Percentiles rank a stretch among this genome's conserved stretches.
Evolutionary conservation across 805 yeast species (phyloP).

Genomic region (Lipomyces spencermartinsiae): DNA sequence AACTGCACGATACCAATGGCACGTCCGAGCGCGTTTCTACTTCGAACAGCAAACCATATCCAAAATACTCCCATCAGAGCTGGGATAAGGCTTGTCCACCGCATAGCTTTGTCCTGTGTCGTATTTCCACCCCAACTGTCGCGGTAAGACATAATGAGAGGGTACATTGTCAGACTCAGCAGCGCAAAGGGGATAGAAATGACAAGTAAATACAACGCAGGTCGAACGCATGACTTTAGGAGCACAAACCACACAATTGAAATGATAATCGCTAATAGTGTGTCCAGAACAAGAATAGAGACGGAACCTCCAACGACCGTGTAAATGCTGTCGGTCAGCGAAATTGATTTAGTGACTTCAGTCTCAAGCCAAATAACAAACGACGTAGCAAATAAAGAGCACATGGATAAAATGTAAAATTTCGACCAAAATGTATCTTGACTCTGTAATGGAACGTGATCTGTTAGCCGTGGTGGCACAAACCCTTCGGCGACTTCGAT

Average conservation of each 20-base stretch:
- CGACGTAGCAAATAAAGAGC: slow-evolving; percentile 44
- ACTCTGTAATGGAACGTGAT: background rate
- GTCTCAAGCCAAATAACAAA: slow-evolving; percentile 43
- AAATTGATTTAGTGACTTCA: slow-evolving; percentile 38
- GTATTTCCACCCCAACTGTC: slow-evolving; percentile 45
- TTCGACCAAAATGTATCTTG: slow-evolving; percentile 32
- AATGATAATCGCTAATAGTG: slow-evolving; percentile 40
- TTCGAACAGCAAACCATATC: slow-evolving; percentile 42
- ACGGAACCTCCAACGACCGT: slow-evolving; percentile 41
- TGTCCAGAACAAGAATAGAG: slow-evolving; percentile 38
- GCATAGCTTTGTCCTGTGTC: slow-evolving; percentile 44
- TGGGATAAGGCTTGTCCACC: slow-evolving; percentile 45
- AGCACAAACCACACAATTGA: slow-evolving; percentile 44
- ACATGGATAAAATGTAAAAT: slow-evolving; percentile 40
- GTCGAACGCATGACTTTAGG: slow-evolving; percentile 41
- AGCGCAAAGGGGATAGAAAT: slow-evolving; percentile 45
- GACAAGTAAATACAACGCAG: slow-evolving; percentile 41
- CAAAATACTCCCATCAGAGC: slow-evolving; percentile 42
- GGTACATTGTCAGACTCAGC: slow-evolving; percentile 40
- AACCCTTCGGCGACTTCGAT: slow-evolving; percentile 16
- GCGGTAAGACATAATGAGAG: slow-evolving; percentile 45
- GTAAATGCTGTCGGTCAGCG: slow-evolving; percentile 44
- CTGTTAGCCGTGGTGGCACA: slow-evolving; percentile 16
- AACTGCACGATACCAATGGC: slow-evolving; percentile 49
- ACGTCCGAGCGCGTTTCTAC: slow-evolving; percentile 41